phyloP scores from a whole-genome alignment of 2,329 filamentous ascomycete genomes.

The Chaetomium strumarium region DNA sequence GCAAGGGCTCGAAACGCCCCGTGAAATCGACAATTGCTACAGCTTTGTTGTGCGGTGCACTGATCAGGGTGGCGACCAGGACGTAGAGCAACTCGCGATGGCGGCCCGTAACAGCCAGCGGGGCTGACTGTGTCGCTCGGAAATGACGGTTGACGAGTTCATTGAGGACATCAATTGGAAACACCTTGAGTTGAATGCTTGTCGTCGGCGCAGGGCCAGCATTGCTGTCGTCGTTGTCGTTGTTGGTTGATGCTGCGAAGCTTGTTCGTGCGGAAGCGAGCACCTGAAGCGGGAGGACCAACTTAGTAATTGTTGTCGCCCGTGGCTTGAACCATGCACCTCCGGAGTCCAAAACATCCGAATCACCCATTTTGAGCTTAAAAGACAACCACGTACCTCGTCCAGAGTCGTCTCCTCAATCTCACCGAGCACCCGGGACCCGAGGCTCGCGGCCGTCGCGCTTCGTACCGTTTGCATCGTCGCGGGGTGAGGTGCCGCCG shows the following conservation, averaged over 20 bases:
- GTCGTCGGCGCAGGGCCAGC: slow-evolving; percentile 1
- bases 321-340: slow-evolving; percentile 2
- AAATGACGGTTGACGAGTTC: slow-evolving; percentile 42
- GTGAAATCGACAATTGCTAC: slow-evolving; percentile 52
- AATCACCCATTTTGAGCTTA: neutral
- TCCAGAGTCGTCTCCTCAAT: slow-evolving; percentile 53
- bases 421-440: slow-evolving; percentile 47
- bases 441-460: slow-evolving; percentile 38
- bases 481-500: slow-evolving; percentile 19
- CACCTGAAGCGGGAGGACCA: slow-evolving; percentile 18
- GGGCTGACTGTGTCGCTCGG: slow-evolving; percentile 40
- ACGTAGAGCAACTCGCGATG: slow-evolving; percentile 51
- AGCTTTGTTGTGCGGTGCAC: slow-evolving; percentile 41
- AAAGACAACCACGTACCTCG: slow-evolving; percentile 39
- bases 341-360: neutral
- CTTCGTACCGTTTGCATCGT: slow-evolving; percentile 33
- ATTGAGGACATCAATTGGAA: slow-evolving; percentile 43
- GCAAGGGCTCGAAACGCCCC: slow-evolving; percentile 47
- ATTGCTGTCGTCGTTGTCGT: slow-evolving; percentile 18
- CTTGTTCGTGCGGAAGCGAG: slow-evolving; percentile 26
- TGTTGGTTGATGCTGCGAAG: slow-evolving; percentile 12
- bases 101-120: slow-evolving; percentile 47
- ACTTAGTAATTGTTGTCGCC: neutral
- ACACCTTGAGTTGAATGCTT: slow-evolving; percentile 14
- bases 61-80: slow-evolving; percentile 47